phyloP scores from a whole-genome alignment of 345 rosid species.

The Triadica sebifera region DNA sequence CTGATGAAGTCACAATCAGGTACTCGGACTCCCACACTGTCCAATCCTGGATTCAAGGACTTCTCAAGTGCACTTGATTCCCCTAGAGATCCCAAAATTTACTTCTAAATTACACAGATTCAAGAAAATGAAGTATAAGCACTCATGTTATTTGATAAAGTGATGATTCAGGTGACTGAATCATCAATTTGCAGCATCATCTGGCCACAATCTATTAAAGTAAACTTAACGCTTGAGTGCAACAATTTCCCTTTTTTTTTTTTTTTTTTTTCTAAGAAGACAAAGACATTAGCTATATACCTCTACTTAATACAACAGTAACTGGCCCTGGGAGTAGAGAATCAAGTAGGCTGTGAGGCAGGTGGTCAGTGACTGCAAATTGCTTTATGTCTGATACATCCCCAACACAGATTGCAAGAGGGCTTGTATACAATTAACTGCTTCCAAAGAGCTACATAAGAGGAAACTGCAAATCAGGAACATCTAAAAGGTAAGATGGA shows the following conservation, averaged over 20 bases:
- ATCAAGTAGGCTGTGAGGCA: conserved; percentile 72
- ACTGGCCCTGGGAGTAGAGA: conserved; percentile 90
- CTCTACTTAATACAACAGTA: conserved; percentile 71
- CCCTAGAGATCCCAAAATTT: conserved; percentile 41
- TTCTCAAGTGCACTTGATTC: conserved; percentile 79
- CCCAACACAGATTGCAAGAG: conserved; percentile 82
- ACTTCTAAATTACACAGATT: not conserved
- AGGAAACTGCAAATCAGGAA: conserved; percentile 15
- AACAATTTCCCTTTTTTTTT: not conserved
- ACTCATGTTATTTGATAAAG: not conserved
- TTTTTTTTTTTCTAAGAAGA: not conserved
- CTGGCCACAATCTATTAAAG: not conserved
- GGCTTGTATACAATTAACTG: conserved; percentile 75
- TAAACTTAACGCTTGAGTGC: not conserved
- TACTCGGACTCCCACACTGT: conserved; percentile 75
- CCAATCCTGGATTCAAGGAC: conserved; percentile 78
- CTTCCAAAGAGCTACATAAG: conserved; percentile 56
- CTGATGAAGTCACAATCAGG: conserved; percentile 78
- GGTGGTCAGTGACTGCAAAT: conserved; percentile 63
- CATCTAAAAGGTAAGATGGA: not conserved
- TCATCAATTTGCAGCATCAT: not conserved
- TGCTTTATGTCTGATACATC: conserved; percentile 72
- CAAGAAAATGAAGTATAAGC: not conserved
- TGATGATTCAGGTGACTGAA: not conserved
- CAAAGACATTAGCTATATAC: conserved; percentile 34